phyloP scores from a whole-genome alignment of 305 asterid genomes.

The Solanum hybrid region DNA sequence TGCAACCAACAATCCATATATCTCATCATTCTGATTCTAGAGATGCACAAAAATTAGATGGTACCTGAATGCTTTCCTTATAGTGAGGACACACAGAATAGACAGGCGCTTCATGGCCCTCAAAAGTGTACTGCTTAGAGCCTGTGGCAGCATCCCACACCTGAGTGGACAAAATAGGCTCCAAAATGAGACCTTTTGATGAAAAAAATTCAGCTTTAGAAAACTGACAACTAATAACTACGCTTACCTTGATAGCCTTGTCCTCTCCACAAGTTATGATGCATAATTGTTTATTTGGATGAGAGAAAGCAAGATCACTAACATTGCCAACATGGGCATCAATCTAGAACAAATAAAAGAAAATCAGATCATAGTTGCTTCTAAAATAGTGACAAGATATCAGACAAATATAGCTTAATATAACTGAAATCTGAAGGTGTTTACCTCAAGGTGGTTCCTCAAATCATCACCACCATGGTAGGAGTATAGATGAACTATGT shows the following conservation, averaged over 20 bases:
- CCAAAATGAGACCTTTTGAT: not conserved
- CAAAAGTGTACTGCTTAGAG: conserved; percentile 37
- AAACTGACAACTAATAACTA: not conserved
- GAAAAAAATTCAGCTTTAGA: not conserved
- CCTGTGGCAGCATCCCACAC: conserved; percentile 67
- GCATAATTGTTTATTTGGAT: conserved; percentile 38
- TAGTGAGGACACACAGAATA: conserved; percentile 56
- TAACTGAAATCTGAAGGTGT: conserved; percentile 2
- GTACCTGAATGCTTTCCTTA: conserved; percentile 52
- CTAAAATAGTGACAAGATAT: not conserved
- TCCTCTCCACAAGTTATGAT: conserved; percentile 77
- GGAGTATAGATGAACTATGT: conserved; percentile 55
- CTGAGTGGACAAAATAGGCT: conserved; percentile 17
- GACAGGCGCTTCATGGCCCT: conserved; percentile 68
- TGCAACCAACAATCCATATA: not conserved
- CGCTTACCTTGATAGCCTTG: conserved; percentile 50
- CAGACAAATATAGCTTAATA: not conserved
- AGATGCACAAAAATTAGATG: not conserved
- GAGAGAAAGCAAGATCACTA: conserved; percentile 57
- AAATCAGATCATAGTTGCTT: not conserved
- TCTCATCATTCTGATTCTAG: not conserved
- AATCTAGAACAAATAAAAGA: conserved; percentile 36
- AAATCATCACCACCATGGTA: conserved; percentile 43
- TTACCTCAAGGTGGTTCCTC: conserved; percentile 57
- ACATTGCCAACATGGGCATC: conserved; percentile 66